A percentile compares a stretch with the other conserved stretches of the same genome.
Evolutionary conservation across 305 asterid genomes (phyloP).

Genomic region (Rubia peregrina): DNA sequence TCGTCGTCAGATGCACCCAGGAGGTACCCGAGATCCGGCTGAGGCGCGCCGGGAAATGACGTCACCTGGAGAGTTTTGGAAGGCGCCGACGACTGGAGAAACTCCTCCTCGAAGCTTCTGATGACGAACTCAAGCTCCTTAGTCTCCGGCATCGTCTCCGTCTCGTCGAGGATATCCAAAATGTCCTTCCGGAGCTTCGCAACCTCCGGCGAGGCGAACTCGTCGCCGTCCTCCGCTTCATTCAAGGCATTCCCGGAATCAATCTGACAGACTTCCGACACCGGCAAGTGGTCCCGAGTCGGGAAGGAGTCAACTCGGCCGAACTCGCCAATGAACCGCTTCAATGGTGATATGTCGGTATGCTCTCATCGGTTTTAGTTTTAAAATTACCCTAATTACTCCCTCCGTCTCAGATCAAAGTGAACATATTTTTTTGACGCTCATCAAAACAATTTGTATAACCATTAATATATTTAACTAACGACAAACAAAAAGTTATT

Average conservation of each 20-base stretch:
- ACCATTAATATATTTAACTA: no score
- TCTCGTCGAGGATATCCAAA: slow-evolving; percentile 29
- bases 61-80: slow-evolving; percentile 1
- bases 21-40: slow-evolving; percentile 33
- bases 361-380: no score
- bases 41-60: slow-evolving; percentile 20
- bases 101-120: slow-evolving; percentile 42
- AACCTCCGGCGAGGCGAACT: slow-evolving; percentile 12
- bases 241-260: not conserved
- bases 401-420: no score
- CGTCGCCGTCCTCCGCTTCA: not conserved
- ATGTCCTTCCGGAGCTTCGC: slow-evolving; percentile 21
- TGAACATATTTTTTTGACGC: no score
- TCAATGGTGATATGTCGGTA: no score
- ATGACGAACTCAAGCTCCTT: slow-evolving; percentile 38
- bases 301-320: not conserved
- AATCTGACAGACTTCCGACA: not conserved
- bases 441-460: no score
- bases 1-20: slow-evolving; percentile 41
- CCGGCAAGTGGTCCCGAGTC: not conserved
- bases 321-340: slow-evolving; percentile 13
- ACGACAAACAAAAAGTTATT: no score
- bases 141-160: slow-evolving; percentile 23
- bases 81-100: slow-evolving; percentile 15
- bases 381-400: no score